A percentile compares a stretch with the other conserved stretches of the same genome.
Conservation (phyloP, 306 rosid genomes). For the Myrica gale region DNA sequence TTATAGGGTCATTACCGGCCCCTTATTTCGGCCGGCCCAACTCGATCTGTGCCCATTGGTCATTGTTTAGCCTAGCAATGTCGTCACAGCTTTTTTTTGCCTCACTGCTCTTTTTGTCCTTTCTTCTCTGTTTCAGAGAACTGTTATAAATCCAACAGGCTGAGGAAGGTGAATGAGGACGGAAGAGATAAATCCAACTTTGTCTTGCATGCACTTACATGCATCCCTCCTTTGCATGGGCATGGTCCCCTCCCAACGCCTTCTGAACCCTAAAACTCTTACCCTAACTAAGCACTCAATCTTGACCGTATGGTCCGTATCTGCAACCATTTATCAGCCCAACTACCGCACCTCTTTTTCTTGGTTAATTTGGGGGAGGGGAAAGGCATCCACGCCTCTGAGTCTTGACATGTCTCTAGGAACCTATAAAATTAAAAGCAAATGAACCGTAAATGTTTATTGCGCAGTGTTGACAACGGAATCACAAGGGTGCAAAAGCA, state of each 20-base stretch:
- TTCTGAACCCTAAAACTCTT: constrained; percentile 3
- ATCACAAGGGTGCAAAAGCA: constrained; percentile 22
- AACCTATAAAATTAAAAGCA: constrained; percentile 18
- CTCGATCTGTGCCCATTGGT: not conserved
- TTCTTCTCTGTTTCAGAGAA: constrained; percentile 25
- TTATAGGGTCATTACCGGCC: too few species aligned
- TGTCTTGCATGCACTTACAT: constrained; percentile 54
- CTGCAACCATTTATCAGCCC: constrained; percentile 24
- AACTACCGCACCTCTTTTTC: constrained; percentile 30
- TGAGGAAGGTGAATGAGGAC: constrained; percentile 27
- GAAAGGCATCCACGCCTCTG: not conserved
- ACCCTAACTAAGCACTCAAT: constrained; percentile 19
- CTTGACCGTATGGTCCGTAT: constrained; percentile 14
- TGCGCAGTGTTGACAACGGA: constrained; percentile 12
- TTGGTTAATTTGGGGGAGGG: too few species aligned
- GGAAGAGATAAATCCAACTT: constrained; percentile 25
- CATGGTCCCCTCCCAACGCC: constrained; percentile 38
- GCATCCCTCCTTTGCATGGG: constrained; percentile 42
- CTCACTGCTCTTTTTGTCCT: constrained; percentile 12
- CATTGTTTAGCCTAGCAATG: not conserved
- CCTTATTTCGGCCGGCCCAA: not conserved
- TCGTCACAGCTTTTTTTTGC: not conserved
- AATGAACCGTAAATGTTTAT: not conserved
- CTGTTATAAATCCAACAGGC: constrained; percentile 27
- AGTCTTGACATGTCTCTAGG: constrained; percentile 1